Evolutionary conservation across 2,329 filamentous ascomycete species (phyloP).

Genomic region (Nannizziopsis arthrosporioides): DNA sequence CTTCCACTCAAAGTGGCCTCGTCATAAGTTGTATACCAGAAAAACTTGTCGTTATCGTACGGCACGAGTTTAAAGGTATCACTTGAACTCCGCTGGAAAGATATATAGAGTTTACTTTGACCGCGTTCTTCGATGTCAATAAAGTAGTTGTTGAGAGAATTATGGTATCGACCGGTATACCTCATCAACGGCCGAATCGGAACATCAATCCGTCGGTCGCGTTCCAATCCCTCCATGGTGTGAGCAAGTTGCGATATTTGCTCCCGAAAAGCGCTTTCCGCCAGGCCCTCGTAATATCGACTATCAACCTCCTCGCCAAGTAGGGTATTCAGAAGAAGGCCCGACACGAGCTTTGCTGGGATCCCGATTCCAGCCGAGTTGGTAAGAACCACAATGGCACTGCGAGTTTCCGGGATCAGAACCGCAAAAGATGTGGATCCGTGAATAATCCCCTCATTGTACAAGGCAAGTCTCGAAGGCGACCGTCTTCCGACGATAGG

Average conservation of each 20-base stretch:
- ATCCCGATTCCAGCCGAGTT: neutral
- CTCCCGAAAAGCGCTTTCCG: neutral
- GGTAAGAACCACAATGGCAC: conserved; percentile 1
- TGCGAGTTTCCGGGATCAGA: conserved; percentile 2
- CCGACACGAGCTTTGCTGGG: neutral
- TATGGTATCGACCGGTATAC: neutral
- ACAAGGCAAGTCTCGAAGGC: neutral
- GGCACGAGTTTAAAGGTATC: neutral
- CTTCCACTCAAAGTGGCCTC: neutral
- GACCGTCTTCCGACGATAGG: neutral
- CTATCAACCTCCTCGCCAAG: neutral
- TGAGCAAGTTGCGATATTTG: too few species aligned
- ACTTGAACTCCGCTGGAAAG: neutral
- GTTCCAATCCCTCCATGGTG: conserved; percentile 1
- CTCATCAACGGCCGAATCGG: neutral
- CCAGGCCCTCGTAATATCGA: neutral
- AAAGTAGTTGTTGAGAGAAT: conserved; percentile 3
- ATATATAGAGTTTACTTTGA: neutral
- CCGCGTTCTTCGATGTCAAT: neutral
- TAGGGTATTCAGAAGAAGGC: neutral
- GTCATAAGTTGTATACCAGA: conserved; percentile 1
- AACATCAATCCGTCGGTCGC: neutral
- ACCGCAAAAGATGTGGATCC: conserved; percentile 2
- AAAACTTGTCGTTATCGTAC: conserved; percentile 6
- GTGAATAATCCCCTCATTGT: neutral